Evolutionary conservation across 306 rosid genomes (phyloP).

Genomic region (Cucurbita maxima): DNA sequence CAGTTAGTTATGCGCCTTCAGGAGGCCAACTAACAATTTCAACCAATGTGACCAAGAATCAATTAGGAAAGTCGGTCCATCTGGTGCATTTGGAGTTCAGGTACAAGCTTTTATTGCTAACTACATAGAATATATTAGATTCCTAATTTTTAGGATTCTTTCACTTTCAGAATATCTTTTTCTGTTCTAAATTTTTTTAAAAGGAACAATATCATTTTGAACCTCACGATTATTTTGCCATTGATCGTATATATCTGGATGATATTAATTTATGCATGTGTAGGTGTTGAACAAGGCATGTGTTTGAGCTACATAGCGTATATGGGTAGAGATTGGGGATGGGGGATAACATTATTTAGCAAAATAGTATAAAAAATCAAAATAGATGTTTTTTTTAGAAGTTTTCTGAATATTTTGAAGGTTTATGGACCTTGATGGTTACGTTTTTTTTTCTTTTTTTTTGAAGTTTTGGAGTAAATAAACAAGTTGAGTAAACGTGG

Average conservation of each 20-base stretch:
- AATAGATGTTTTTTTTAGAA: background rate
- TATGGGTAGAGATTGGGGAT: background rate
- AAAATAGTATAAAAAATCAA: background rate
- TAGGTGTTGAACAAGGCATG: background rate
- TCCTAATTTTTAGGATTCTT: background rate
- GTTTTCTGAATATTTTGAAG: background rate
- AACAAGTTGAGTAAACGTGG: too few relatives aligned
- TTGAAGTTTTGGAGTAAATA: too few relatives aligned
- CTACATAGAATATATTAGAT: background rate
- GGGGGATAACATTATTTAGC: background rate
- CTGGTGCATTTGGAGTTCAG: conserved; percentile 71
- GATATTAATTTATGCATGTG: background rate
- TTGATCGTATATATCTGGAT: background rate
- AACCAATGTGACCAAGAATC: conserved; percentile 54
- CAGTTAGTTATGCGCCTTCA: conserved; percentile 39
- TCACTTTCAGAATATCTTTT: background rate
- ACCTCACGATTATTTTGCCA: background rate
- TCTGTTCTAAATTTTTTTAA: background rate
- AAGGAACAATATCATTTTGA: background rate
- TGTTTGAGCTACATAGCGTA: background rate
- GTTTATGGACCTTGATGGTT: background rate
- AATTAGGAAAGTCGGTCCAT: conserved; percentile 64
- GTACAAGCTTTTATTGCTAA: conserved; percentile 16
- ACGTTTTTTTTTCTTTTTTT: too few relatives aligned
- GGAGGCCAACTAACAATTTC: conserved; percentile 57